phyloP scores from a whole-genome alignment of 768 basidiomycete species.

The Dentipellis fragilis region DNA sequence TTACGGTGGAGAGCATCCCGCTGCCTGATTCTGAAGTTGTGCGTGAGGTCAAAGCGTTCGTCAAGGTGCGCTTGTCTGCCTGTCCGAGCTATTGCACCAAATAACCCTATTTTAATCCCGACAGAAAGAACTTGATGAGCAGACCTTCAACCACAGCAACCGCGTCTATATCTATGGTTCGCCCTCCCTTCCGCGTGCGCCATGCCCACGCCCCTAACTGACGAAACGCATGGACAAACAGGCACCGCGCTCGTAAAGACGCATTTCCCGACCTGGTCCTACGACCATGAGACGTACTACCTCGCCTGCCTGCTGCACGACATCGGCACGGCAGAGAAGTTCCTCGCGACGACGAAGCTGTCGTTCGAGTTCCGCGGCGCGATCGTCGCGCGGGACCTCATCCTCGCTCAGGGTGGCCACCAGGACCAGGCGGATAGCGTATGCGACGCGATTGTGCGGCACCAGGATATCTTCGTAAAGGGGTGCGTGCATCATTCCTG shows the following conservation, averaged over 20 bases:
- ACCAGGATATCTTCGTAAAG: conserved; percentile 37
- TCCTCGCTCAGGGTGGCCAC: conserved; percentile 29
- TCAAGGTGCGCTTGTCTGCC: conserved; percentile 19
- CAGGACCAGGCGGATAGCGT: conserved; percentile 44
- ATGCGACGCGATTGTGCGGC: conserved; percentile 40
- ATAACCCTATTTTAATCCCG: neutral
- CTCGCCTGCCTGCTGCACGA: conserved; percentile 43
- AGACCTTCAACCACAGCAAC: conserved; percentile 39
- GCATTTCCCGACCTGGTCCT: conserved; percentile 39
- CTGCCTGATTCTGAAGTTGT: conserved; percentile 33
- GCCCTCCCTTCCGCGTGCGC: conserved; percentile 1
- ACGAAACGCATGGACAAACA: conserved; percentile 12
- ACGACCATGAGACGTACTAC: conserved; percentile 40
- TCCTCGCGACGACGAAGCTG: conserved; percentile 41
- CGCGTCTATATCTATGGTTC: conserved; percentile 42
- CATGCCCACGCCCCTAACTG: neutral
- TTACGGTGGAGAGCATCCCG: conserved; percentile 29
- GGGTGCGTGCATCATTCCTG: conserved; percentile 20
- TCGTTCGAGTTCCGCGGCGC: conserved; percentile 49
- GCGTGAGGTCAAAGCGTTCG: conserved; percentile 29
- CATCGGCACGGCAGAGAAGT: conserved; percentile 39
- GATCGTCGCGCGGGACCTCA: conserved; percentile 39
- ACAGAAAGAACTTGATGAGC: conserved; percentile 32
- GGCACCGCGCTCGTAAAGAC: conserved; percentile 37
- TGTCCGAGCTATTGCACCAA: too few relatives aligned